phyloP scores from a whole-genome alignment of 2,329 filamentous ascomycete species.

The Canariomyces notabilis region DNA sequence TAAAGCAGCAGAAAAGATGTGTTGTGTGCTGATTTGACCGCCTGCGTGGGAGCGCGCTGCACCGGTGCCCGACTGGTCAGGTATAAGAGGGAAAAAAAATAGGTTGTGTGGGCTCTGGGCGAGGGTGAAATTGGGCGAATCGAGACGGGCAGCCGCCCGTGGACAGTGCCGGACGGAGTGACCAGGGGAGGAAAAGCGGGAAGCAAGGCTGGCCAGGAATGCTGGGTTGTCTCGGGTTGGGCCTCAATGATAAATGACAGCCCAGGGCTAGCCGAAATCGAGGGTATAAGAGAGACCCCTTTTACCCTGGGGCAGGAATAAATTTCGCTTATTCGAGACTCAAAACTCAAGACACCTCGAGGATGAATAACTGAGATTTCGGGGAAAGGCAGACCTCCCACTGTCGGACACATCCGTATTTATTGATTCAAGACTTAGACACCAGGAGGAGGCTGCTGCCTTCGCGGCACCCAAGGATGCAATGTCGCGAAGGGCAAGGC shows the following conservation, averaged over 20 bases:
- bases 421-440: slow-evolving; percentile 13
- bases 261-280: slow-evolving; percentile 16
- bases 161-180: slow-evolving; percentile 5
- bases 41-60: slow-evolving; percentile 25
- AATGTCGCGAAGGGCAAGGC: slow-evolving; percentile 3
- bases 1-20: slow-evolving; percentile 27
- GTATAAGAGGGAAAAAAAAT: slow-evolving; percentile 25
- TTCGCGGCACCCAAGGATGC: slow-evolving; percentile 17
- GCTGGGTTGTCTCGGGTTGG: slow-evolving; percentile 21
- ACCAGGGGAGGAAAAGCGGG: slow-evolving; percentile 19
- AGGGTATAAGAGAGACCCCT: slow-evolving; percentile 14
- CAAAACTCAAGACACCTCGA: not conserved
- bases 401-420: slow-evolving; percentile 11
- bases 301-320: slow-evolving; percentile 18
- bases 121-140: slow-evolving; percentile 24
- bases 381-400: slow-evolving; percentile 7
- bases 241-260: slow-evolving; percentile 21
- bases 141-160: slow-evolving; percentile 9
- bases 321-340: slow-evolving; percentile 20
- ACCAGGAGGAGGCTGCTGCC: slow-evolving; percentile 19
- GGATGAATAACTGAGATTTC: not conserved
- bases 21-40: slow-evolving; percentile 33
- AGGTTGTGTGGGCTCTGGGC: slow-evolving; percentile 17
- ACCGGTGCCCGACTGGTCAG: slow-evolving; percentile 30
- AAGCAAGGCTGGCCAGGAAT: slow-evolving; percentile 20